phyloP scores from a whole-genome alignment of 1,284 basidiomycete genomes.

The Boletus holoroseus region DNA sequence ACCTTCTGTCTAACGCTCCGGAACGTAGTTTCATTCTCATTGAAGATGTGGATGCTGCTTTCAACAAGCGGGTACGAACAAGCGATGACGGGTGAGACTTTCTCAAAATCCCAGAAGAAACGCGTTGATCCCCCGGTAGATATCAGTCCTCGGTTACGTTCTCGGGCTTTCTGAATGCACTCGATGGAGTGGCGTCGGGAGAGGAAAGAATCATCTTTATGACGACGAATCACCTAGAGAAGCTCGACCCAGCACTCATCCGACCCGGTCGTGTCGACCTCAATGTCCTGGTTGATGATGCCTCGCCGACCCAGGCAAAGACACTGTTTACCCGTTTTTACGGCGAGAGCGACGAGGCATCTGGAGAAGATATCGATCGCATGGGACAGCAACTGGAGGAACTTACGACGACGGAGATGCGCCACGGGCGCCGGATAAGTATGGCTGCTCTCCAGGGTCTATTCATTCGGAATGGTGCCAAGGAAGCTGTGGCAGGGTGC shows the following conservation, averaged over 20 bases:
- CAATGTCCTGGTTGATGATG: constrained; percentile 82
- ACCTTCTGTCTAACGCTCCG: constrained; percentile 89
- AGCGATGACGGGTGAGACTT: constrained; percentile 76
- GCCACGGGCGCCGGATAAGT: constrained; percentile 60
- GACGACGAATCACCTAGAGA: constrained; percentile 94
- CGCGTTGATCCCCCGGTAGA: constrained; percentile 37
- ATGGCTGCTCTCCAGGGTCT: constrained; percentile 93
- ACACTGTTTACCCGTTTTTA: constrained; percentile 87
- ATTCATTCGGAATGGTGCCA: constrained; percentile 75
- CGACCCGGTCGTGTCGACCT: constrained; percentile 93
- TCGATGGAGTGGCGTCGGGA: constrained; percentile 96
- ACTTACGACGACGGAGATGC: constrained; percentile 50
- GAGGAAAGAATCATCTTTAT: constrained; percentile 98
- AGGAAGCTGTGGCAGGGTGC: constrained; percentile 56
- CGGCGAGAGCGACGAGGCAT: constrained; percentile 38
- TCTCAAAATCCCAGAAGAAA: neutral
- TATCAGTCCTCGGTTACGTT: constrained; percentile 96
- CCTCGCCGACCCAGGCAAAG: constrained; percentile 75
- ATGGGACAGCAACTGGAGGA: constrained; percentile 49
- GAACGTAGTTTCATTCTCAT: constrained; percentile 91
- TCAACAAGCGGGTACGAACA: constrained; percentile 85
- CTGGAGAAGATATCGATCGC: constrained; percentile 37
- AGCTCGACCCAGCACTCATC: constrained; percentile 86
- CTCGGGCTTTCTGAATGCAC: constrained; percentile 93
- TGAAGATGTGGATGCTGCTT: constrained; percentile 98